Conservation (phyloP, 176 grass and related monocot genomes). For the Oryza meyeriana region DNA sequence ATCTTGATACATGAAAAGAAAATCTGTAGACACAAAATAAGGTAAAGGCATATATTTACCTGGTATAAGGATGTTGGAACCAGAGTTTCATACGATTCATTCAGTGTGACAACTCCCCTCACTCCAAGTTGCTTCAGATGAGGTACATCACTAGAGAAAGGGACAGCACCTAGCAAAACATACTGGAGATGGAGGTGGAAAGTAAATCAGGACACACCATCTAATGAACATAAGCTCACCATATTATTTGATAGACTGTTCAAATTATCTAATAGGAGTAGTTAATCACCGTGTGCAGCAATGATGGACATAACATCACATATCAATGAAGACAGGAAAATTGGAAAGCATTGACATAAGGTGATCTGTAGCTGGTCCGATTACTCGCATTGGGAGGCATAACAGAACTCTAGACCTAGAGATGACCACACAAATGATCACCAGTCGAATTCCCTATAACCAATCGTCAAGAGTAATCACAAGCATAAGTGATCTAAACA, state of each 20-base stretch:
- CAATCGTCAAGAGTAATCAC: neutral
- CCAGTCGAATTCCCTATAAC: neutral
- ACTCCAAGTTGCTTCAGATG: conserved; percentile 62
- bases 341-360: neutral
- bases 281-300: too few species aligned
- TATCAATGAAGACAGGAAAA: neutral
- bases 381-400: neutral
- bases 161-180: conserved; percentile 77
- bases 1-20: neutral
- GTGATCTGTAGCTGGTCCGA: neutral
- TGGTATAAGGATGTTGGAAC: conserved; percentile 71
- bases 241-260: neutral
- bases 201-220: neutral
- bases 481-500: neutral
- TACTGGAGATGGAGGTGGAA: conserved; percentile 36
- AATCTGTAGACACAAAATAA: neutral
- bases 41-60: conserved; percentile 28
- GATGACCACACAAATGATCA: neutral
- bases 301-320: neutral
- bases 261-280: neutral
- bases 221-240: neutral
- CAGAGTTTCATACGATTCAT: conserved; percentile 79
- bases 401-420: neutral
- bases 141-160: conserved; percentile 71
- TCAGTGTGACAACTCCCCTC: conserved; percentile 64